Evolutionary conservation across 2,329 filamentous ascomycete genomes (phyloP), one percentile per base, ranked within the genome.

Genomic region (Shiraia sp.): DNA sequence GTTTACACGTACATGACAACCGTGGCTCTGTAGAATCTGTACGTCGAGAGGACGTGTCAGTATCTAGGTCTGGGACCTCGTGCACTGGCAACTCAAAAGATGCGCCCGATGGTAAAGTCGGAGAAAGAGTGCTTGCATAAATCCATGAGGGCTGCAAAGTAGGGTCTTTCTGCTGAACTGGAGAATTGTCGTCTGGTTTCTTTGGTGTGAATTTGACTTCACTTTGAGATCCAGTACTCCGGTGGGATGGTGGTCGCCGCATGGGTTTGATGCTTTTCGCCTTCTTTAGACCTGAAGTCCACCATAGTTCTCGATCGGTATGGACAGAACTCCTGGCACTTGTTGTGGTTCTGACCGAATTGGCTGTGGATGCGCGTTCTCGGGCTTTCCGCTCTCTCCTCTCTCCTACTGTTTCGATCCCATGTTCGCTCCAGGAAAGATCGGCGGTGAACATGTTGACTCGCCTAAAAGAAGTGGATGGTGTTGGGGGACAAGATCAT

Each of bases 381-480:
- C 49, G 55, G 17, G 59, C 58, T 33, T 61, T 68, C 28, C 69
- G 56, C 42, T 71, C 63, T 42, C 53, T 59, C 8, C 66, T 61
- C 44, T 68, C 51, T n/a, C 69, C 69, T 28, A 72, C 63, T 31
- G 57, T 68, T 48, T 71, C 68, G n/a, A 54, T 54, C 26, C 46
- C 51, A 17, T 55, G 51, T 36, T 65, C 59, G 4, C 47, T 55
- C 69, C 69, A 70, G 14, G 66, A 65, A 15, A 71, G 49, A 49
- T 72, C 69, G 35, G 68, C 66, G 32, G 64, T 45, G 39, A 72
- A 72, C 69, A 72, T 72, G 24, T 19, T 60, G 31, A 40, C 45
- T 46, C 23, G 41, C 26, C 35, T 42, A 39, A 29, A 31, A 40
- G 36, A 40, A 32, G 31, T 33, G 35, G 29, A 39, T 36, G 22